Percentiles rank a stretch among this genome's conserved stretches.
Evolutionary conservation across 1,284 basidiomycete species (phyloP).

Genomic region (Moniliella sp.): DNA sequence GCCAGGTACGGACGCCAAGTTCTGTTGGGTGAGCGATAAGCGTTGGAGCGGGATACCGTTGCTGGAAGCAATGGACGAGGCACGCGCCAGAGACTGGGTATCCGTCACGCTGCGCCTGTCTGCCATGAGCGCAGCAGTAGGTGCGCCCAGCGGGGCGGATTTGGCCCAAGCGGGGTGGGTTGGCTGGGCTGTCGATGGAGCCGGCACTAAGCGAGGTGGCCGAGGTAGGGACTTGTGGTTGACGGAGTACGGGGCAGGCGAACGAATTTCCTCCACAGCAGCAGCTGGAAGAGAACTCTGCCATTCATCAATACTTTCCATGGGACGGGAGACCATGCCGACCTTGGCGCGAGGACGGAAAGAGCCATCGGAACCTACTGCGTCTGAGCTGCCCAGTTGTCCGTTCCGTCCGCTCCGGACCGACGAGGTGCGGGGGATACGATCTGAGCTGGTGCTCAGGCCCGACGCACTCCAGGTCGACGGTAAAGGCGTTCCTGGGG

Average conservation of each 20-base stretch:
- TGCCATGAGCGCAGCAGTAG: not conserved
- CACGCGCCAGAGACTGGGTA: not conserved
- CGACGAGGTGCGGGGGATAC: conserved; percentile 4
- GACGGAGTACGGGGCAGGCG: conserved; percentile 6
- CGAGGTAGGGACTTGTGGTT: conserved; percentile 6
- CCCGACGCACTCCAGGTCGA: conserved; percentile 10
- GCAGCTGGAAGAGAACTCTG: conserved; percentile 5
- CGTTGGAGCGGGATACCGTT: not conserved
- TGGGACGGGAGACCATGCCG: conserved; percentile 2
- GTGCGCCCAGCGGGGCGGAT: conserved; percentile 5
- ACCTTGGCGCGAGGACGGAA: not conserved
- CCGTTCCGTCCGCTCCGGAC: not conserved
- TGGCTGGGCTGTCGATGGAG: conserved; percentile 8
- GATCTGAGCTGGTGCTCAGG: conserved; percentile 2
- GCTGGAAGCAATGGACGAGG: not conserved
- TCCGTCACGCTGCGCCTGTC: not conserved
- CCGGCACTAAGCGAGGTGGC: conserved; percentile 2
- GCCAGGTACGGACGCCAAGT: not conserved
- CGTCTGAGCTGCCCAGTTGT: not conserved
- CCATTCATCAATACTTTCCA: conserved; percentile 27
- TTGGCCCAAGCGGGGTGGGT: conserved; percentile 25
- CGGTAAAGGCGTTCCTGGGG: conserved; percentile 8
- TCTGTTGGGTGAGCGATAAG: no score
- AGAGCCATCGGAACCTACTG: not conserved
- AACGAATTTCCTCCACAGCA: not conserved